Evolutionary conservation across 164 flowering plant genomes (phyloP).

Genomic region (Nymphaea thermarum): DNA sequence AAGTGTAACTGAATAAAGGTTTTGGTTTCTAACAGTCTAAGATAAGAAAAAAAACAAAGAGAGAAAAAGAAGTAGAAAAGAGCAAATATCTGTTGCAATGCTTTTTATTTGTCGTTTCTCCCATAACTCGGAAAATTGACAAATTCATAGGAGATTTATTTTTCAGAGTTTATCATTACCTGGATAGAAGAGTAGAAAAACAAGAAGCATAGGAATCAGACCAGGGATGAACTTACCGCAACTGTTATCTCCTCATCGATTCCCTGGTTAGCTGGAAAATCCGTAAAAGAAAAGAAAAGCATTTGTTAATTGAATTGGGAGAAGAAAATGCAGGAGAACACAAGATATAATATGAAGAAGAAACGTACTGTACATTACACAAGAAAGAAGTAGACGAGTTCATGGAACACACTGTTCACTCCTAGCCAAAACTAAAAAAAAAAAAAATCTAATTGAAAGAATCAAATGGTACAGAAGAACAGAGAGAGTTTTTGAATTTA

Average conservation of each 20-base stretch:
- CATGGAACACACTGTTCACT: not conserved
- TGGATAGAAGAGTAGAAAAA: no score
- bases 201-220: not conserved
- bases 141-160: not conserved
- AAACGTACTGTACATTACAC: no score
- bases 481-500: no score
- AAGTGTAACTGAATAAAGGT: not conserved
- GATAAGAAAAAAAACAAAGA: not conserved
- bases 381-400: no score
- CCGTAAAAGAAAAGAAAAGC: not conserved
- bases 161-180: no score
- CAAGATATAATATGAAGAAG: no score
- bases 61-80: not conserved
- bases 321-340: not conserved
- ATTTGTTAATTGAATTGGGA: not conserved
- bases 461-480: not conserved
- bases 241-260: not conserved
- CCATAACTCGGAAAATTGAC: no score
- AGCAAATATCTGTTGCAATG: not conserved
- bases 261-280: not conserved
- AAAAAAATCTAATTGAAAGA: not conserved
- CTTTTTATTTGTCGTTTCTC: no score
- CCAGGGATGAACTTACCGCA: not conserved
- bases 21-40: not conserved
- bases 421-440: no score